Evolutionary conservation across 176 grass and related monocot species (phyloP).

Genomic region (Triticum monococcum): DNA sequence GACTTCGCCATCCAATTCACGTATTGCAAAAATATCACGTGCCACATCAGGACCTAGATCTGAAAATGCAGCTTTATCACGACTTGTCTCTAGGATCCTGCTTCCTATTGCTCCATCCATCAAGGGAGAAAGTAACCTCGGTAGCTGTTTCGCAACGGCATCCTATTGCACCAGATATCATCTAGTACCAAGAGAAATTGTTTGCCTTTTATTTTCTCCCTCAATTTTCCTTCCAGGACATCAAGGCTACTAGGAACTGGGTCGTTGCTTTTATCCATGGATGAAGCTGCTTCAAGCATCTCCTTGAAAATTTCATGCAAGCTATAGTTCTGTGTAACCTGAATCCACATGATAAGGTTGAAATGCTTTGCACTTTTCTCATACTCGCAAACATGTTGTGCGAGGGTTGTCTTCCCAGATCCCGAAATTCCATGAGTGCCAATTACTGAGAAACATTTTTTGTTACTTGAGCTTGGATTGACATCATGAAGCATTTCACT

Average conservation of each 20-base stretch:
- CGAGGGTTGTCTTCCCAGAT: conserved; percentile 44
- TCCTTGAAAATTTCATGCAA: neutral
- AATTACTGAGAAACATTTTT: conserved; percentile 18
- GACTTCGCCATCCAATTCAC: neutral
- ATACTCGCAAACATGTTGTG: conserved; percentile 18
- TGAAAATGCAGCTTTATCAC: neutral
- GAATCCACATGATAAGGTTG: conserved; percentile 20
- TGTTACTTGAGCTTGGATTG: neutral
- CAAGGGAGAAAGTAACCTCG: neutral
- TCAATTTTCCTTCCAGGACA: neutral
- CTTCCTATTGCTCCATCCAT: conserved; percentile 2
- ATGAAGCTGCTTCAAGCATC: conserved; percentile 12
- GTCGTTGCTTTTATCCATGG: neutral
- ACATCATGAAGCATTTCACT: neutral
- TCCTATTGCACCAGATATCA: conserved; percentile 29
- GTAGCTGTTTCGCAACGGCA: neutral
- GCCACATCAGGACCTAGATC: neutral
- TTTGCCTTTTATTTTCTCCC: neutral
- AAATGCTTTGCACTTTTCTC: neutral
- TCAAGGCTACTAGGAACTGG: neutral
- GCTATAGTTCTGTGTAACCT: conserved; percentile 3
- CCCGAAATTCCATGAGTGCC: conserved; percentile 35
- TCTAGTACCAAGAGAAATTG: conserved; percentile 36
- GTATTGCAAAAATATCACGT: neutral
- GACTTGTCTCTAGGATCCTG: conserved; percentile 37